Evolutionary conservation across 1,284 basidiomycete genomes (phyloP), one percentile per base, ranked within the genome.

Genomic region (Farysia itapuensis): DNA sequence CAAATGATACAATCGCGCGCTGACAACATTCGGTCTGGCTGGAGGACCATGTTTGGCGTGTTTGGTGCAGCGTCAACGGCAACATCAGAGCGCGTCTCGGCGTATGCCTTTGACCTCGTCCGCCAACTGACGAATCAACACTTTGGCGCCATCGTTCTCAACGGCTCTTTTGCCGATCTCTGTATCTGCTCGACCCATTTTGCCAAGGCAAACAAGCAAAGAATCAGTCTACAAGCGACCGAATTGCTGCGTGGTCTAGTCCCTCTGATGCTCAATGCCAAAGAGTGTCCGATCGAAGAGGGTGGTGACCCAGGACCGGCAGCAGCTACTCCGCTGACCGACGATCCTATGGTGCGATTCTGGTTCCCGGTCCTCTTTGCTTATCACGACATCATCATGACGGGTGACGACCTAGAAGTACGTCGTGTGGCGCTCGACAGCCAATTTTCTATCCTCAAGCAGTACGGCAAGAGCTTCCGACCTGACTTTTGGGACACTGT

Each of bases 341-440:
- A 70, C 49, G 67, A 71, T 26, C 67, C 67, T 3, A 67, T 70
- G 53, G 63, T 64, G 5, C 51, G 61, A 71, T 97, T 87, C 79
- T 99, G 95, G 95, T 93, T 90, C 80, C 95, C 95, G 0, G 86
- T 93, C 4, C 81, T 98, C 15, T 95, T 98, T 75, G 87, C 89
- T 18, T 97, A 97, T 80, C 97, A 95, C 79, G 95, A 98, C 77
- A 93, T 99, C 53, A 94, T 98, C 77, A 99, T 99, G 95, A 98
- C 96, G 53, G 95, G 92, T 13, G 96, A 98, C 78, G 95, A 99
- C 75, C 81, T 99, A 29, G 95, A 99, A 83, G 93, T 99, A 47
- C 85, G 96, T 57, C 84, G 74, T 15, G 73, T 76, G 11, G 93
- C 96, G 0, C 82, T 99, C 21, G 93, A 98, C 78, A 95, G 93